Percentiles rank a stretch among this genome's conserved stretches.
Conservation (phyloP, 2,329 filamentous ascomycete species). For the Dothideomycetes sp. region DNA sequence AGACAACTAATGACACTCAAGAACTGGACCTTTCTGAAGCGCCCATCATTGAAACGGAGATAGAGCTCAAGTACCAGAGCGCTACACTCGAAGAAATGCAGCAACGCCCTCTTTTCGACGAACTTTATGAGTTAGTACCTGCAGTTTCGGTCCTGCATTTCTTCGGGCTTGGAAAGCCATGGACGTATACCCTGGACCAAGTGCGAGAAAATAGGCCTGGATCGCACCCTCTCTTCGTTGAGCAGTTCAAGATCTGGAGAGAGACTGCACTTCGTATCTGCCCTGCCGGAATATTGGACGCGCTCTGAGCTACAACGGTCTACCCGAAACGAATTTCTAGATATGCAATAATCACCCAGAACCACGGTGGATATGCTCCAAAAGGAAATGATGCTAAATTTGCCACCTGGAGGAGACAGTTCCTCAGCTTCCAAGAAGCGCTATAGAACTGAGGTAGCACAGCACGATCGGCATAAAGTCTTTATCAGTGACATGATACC, state of each 20-base stretch:
- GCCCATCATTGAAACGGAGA: background rate
- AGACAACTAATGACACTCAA: background rate
- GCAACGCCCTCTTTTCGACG: slow-evolving; percentile 11
- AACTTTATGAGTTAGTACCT: slow-evolving; percentile 14
- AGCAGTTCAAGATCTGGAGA: slow-evolving; percentile 17
- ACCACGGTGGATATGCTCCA: too few relatives aligned
- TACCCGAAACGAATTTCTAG: too few relatives aligned
- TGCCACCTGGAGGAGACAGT: too few relatives aligned
- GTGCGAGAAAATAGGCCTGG: slow-evolving; percentile 11
- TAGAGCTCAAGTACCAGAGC: background rate
- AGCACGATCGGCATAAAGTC: too few relatives aligned
- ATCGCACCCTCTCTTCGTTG: slow-evolving; percentile 16
- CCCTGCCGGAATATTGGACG: slow-evolving; percentile 2
- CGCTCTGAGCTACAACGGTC: slow-evolving; percentile 4
- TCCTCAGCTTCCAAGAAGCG: too few relatives aligned
- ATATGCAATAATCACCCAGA: too few relatives aligned
- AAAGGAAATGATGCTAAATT: too few relatives aligned
- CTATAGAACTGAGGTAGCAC: too few relatives aligned
- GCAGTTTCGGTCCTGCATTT: slow-evolving; percentile 17
- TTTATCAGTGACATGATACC: too few relatives aligned
- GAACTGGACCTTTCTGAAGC: slow-evolving; percentile 10
- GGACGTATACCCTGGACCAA: slow-evolving; percentile 10
- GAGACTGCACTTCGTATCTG: slow-evolving; percentile 11
- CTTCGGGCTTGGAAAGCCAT: slow-evolving; percentile 18
- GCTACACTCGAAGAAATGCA: background rate